Evolutionary conservation across 352 stramenopile species (phyloP).

Genomic region (Phytophthora tentaculata): DNA sequence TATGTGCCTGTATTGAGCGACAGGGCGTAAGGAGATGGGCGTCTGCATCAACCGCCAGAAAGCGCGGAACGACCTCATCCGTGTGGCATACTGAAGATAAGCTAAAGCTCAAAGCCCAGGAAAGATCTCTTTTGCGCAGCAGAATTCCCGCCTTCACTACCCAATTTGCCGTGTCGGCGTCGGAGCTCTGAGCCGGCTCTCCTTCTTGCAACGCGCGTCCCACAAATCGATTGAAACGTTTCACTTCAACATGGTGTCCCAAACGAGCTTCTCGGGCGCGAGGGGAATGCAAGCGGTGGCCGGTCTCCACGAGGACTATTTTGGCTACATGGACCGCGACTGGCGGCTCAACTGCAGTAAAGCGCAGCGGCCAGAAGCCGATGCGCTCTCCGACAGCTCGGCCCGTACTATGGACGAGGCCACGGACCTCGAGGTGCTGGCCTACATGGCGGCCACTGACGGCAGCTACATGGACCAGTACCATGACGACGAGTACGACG

Average conservation of each 20-base stretch:
- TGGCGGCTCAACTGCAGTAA: constrained; percentile 25
- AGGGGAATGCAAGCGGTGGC: constrained; percentile 14
- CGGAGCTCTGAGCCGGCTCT: constrained; percentile 9
- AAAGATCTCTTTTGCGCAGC: constrained; percentile 17
- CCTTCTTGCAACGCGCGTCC: neutral
- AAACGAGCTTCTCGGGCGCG: constrained; percentile 11
- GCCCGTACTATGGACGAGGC: constrained; percentile 39
- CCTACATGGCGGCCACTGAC: constrained; percentile 34
- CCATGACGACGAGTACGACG: constrained; percentile 6
- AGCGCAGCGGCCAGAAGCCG: constrained; percentile 8
- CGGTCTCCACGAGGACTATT: constrained; percentile 19
- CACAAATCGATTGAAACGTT: constrained; percentile 10
- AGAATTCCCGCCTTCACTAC: constrained; percentile 20
- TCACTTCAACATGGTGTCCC: constrained; percentile 28
- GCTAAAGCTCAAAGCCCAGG: constrained; percentile 11
- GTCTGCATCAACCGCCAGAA: constrained; percentile 20
- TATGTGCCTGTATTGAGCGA: no score
- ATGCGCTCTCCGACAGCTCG: constrained; percentile 36
- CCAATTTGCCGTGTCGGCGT: constrained; percentile 33
- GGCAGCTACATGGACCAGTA: constrained; percentile 4
- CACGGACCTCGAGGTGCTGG: constrained; percentile 53
- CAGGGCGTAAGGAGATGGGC: constrained; percentile 30
- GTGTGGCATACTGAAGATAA: constrained; percentile 21
- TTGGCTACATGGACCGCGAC: constrained; percentile 15
- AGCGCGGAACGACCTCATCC: constrained; percentile 11